These are phyloP conservation scores for Pittosporum tobira DNA, from an alignment of 129 eudicot genomes.

Conservation along the genomic window DNA sequence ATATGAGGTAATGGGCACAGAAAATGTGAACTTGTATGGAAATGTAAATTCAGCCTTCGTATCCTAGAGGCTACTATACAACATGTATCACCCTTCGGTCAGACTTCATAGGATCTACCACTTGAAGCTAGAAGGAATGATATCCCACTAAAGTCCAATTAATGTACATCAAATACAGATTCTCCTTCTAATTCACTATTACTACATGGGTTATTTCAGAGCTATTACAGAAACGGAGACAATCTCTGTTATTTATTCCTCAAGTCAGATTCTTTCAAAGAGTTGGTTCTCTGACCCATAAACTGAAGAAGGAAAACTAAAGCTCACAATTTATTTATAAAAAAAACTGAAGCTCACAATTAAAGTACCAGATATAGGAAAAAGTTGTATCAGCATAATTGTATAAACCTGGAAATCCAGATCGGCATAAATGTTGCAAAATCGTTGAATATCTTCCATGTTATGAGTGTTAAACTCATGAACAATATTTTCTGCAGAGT, in stretches of 20 bases:
- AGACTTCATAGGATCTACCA: no score
- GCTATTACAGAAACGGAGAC: no score
- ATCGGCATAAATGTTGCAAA: slow-evolving; percentile 67
- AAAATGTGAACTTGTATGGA: no score
- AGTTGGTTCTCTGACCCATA: not conserved
- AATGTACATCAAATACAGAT: no score
- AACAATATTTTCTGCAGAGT: slow-evolving; percentile 54
- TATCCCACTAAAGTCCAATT: no score
- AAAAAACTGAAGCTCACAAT: not conserved
- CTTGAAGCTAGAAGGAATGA: no score
- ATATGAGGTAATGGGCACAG: no score
- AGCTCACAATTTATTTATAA: no score
- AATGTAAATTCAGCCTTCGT: no score
- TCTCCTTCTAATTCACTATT: no score
- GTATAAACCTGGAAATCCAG: slow-evolving; percentile 58
- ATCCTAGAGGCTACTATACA: no score
- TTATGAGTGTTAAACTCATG: slow-evolving; percentile 68
- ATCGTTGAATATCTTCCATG: slow-evolving; percentile 76
- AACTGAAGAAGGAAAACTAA: not conserved
- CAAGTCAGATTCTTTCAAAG: not conserved
- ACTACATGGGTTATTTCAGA: not conserved
- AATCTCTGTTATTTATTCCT: not conserved
- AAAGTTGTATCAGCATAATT: not conserved
- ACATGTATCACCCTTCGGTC: no score
- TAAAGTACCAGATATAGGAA: not conserved